These are phyloP conservation scores for Aspergillus pseudonomiae DNA, from an alignment of 2,329 filamentous ascomycete species.

Conservation along the genomic window DNA sequence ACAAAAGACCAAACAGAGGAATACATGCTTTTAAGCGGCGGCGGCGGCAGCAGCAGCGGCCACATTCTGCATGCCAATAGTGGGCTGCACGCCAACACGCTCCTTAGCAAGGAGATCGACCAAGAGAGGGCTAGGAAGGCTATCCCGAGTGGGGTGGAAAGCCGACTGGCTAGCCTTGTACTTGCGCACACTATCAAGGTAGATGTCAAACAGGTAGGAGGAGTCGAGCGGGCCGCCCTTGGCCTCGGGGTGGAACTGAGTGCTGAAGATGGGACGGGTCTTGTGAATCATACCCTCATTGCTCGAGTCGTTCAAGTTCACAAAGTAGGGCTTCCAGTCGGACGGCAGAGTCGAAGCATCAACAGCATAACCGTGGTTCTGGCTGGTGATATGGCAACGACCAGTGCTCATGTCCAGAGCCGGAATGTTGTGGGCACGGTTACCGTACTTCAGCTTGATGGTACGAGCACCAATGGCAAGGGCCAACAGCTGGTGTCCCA, in stretches of 20 bases:
- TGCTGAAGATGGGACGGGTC: constrained; percentile 94
- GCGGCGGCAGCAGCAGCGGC: constrained; percentile 31
- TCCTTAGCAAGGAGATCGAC: constrained; percentile 92
- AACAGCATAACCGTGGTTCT: constrained; percentile 98
- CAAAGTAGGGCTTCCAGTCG: constrained; percentile 97
- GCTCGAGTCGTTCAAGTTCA: constrained; percentile 95
- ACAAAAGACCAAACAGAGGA: constrained; percentile 15
- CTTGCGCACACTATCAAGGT: constrained; percentile 82
- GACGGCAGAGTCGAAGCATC: constrained; percentile 78
- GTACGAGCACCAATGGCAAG: constrained; percentile 86
- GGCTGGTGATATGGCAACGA: constrained; percentile 96
- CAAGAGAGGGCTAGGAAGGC: constrained; percentile 82
- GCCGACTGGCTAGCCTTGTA: constrained; percentile 83
- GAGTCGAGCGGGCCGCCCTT: constrained; percentile 97
- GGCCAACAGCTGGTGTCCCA: constrained; percentile 94
- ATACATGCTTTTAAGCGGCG: constrained; percentile 19
- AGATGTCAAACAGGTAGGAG: constrained; percentile 94
- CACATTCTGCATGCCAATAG: constrained; percentile 56
- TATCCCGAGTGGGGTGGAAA: constrained; percentile 74
- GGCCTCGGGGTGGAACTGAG: constrained; percentile 98
- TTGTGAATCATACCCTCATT: constrained; percentile 99
- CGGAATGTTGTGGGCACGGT: constrained; percentile 98
- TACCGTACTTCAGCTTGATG: constrained; percentile 98
- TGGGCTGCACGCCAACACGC: constrained; percentile 84
- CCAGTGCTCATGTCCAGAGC: constrained; percentile 92